Evolutionary conservation across 495 filamentous ascomycete species (phyloP).

Genomic region (Aspergillus funiculosus): DNA sequence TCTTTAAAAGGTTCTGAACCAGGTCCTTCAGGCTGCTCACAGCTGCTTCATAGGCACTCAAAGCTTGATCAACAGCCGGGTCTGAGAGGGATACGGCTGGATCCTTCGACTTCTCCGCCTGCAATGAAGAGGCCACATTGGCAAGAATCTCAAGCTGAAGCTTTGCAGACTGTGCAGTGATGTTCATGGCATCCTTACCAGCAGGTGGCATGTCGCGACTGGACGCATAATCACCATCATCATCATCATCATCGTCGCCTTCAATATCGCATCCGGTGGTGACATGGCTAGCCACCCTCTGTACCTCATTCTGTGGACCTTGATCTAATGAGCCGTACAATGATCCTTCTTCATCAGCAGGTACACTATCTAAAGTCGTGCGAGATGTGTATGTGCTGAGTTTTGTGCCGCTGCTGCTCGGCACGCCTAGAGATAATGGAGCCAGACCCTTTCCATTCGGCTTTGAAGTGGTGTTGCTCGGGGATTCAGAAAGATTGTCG

Average conservation of each 20-base stretch:
- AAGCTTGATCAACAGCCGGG: conserved; percentile 65
- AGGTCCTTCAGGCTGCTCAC: conserved; percentile 82
- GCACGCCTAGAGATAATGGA: conserved; percentile 29
- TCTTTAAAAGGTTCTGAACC: conserved; percentile 80
- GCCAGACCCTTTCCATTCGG: conserved; percentile 37
- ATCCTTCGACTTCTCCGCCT: conserved; percentile 62
- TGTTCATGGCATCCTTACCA: conserved; percentile 87
- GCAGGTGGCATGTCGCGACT: conserved; percentile 64
- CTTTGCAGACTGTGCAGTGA: conserved; percentile 90
- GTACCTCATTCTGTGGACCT: conserved; percentile 47
- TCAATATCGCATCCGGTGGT: conserved; percentile 43
- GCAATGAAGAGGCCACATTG: conserved; percentile 75
- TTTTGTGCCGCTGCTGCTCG: conserved; percentile 34
- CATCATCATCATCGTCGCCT: conserved; percentile 82
- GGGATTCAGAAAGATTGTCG: conserved; percentile 30
- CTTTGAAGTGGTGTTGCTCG: conserved; percentile 23
- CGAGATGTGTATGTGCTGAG: conserved; percentile 45
- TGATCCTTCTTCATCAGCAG: conserved; percentile 52
- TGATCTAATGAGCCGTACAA: conserved; percentile 54
- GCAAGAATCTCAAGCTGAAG: conserved; percentile 84
- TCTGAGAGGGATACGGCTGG: conserved; percentile 67
- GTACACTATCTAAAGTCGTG: conserved; percentile 42
- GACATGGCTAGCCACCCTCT: conserved; percentile 42
- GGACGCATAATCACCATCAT: conserved; percentile 77
- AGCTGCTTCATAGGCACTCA: conserved; percentile 83